Base-by-base conservation (phyloP, 2,329 filamentous ascomycete genomes). In the Cladorrhinum sp. region DNA sequence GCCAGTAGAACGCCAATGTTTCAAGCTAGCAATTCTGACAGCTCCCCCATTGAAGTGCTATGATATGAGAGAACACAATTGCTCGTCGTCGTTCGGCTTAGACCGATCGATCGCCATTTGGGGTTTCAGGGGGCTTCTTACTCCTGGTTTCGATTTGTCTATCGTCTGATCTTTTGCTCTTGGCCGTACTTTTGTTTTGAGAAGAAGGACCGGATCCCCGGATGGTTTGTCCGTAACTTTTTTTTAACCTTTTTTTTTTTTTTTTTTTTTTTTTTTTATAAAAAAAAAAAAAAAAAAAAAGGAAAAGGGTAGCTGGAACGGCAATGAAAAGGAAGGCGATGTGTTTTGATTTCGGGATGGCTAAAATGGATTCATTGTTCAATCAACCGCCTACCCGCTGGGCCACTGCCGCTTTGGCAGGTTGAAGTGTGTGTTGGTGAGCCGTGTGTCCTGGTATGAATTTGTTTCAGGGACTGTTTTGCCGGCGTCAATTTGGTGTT, bases 391-490 rank as follows among this genome's bases (percentile, higher is more conserved):
- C 26, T 12, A 20, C 8, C 28, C 53, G 56, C 36, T 55, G 55
- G 51, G 51, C 14, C 48, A 30, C 24, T 55, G 9, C 57, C 50
- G 57, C n/a, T 20, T 48, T 58, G 18, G 42, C 39, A 58, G 33
- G 9, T 46, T 46, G 26, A 28, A 28, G 26, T 4, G 42, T 46
- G 33, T 36, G 33, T 36, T 2, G 58, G 49, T 24, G 28, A 55
- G 21, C 20, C 21, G 18, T 16, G 7, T 23, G 53, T n/a, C 33
- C 42, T 46, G 42, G 18, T n/a, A n/a, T n/a, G n/a, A 4, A 42
- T 16, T 49, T 57, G 55, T 62, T 58, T 60, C 60, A 62, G 58
- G 46, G 24, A 39, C 42, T 9, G 58, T 62, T 64, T 60, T 64
- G 57, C 62, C 62, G 62, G 42, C 50, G 30, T 48, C 16, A 16